Percentiles rank a stretch among this genome's conserved stretches.
Conservation (phyloP, 1,139 yeast species). For the Nematodospora anomalae region DNA sequence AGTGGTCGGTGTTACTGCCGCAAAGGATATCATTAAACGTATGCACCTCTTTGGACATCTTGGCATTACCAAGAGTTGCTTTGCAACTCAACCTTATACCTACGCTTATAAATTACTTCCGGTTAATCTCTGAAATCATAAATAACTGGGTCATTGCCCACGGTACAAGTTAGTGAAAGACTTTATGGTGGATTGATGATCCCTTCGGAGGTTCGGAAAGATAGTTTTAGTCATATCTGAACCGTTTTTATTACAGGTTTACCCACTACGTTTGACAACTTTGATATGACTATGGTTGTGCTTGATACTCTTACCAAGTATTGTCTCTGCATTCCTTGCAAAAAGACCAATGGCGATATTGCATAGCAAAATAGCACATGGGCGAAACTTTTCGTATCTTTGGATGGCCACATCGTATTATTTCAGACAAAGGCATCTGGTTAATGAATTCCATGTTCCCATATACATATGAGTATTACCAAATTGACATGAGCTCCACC, state of each 20-base stretch:
- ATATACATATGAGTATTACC: slow-evolving; percentile 3
- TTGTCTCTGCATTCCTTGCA: neutral
- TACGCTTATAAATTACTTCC: too few relatives aligned
- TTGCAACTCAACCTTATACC: too few relatives aligned
- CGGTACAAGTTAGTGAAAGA: neutral
- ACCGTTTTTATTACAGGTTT: slow-evolving; percentile 2
- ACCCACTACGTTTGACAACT: slow-evolving; percentile 1
- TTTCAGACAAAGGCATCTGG: slow-evolving; percentile 1
- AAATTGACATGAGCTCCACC: slow-evolving; percentile 4
- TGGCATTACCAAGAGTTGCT: slow-evolving; percentile 1
- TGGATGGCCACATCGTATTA: slow-evolving; percentile 4
- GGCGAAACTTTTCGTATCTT: slow-evolving; percentile 2
- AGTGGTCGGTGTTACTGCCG: slow-evolving; percentile 1
- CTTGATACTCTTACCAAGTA: slow-evolving; percentile 1
- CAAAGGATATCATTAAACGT: neutral
- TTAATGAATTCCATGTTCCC: neutral
- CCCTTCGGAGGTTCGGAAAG: slow-evolving; percentile 1
- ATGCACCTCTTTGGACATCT: neutral
- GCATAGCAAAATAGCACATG: slow-evolving; percentile 2
- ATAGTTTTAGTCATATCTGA: neutral
- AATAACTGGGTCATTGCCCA: slow-evolving; percentile 1
- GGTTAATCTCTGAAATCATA: neutral
- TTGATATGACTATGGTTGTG: slow-evolving; percentile 2
- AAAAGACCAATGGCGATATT: neutral
- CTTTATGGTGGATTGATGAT: neutral